phyloP scores from a whole-genome alignment of 306 rosid species.

The Dalbergia oliveri region DNA sequence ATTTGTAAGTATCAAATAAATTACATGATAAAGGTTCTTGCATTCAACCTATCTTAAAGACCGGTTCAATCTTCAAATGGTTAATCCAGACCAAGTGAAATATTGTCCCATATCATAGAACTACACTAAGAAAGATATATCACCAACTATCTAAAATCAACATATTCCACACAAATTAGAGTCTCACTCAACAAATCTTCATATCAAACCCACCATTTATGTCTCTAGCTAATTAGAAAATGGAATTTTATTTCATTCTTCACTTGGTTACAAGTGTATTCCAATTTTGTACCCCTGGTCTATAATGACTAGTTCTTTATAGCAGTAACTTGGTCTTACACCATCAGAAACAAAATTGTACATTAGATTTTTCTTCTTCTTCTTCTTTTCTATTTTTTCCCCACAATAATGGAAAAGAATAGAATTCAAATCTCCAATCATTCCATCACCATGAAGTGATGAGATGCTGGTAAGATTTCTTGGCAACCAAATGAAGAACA shows the following conservation, averaged over 20 bases:
- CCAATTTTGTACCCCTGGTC: background rate
- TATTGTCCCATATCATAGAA: background rate
- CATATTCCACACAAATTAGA: slow-evolving; percentile 32
- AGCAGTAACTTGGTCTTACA: background rate
- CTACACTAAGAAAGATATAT: background rate
- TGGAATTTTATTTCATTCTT: background rate
- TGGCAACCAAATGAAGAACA: slow-evolving; percentile 41
- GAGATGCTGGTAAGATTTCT: slow-evolving; percentile 37
- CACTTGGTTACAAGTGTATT: background rate
- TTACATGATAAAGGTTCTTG: background rate
- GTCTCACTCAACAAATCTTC: slow-evolving; percentile 25
- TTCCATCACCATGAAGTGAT: slow-evolving; percentile 27
- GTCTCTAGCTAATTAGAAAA: background rate
- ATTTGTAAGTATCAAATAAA: slow-evolving; percentile 32
- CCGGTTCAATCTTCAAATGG: slow-evolving; percentile 7
- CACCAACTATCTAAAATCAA: slow-evolving; percentile 39
- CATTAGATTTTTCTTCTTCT: background rate
- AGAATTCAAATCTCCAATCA: slow-evolving; percentile 37
- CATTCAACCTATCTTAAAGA: slow-evolving; percentile 14
- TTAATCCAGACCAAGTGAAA: slow-evolving; percentile 27
- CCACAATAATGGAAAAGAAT: slow-evolving; percentile 2
- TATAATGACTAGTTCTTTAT: slow-evolving; percentile 17
- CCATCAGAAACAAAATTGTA: background rate
- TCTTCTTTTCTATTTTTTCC: background rate
- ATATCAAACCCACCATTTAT: slow-evolving; percentile 26